Percentiles rank a stretch among this genome's conserved stretches.
Conservation (phyloP, 176 grass and related monocot genomes). For the Musa beccarii region DNA sequence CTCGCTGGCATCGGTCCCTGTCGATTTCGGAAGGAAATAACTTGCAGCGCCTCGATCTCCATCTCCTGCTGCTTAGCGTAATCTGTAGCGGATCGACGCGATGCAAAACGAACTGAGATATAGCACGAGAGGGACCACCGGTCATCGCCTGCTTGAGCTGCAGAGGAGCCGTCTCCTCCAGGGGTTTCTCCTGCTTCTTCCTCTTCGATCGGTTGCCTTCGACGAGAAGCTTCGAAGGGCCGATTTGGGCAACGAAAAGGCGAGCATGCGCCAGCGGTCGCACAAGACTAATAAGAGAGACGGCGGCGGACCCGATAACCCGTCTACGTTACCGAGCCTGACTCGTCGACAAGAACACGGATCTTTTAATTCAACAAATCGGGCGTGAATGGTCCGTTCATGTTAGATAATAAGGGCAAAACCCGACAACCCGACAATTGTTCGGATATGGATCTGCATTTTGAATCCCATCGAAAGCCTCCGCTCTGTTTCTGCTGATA, state of each 20-base stretch:
- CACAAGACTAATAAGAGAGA: too few relatives aligned
- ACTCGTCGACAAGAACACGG: too few relatives aligned
- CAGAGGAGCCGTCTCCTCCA: too few relatives aligned
- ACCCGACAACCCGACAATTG: too few relatives aligned
- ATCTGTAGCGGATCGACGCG: conserved; percentile 25
- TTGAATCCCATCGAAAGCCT: too few relatives aligned
- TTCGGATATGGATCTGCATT: too few relatives aligned
- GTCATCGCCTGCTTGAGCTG: not conserved
- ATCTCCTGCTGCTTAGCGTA: conserved; percentile 90
- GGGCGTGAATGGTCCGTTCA: too few relatives aligned
- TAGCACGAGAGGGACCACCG: not conserved
- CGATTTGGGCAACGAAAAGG: too few relatives aligned
- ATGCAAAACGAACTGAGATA: not conserved
- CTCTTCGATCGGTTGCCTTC: not conserved
- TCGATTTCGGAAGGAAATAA: not conserved
- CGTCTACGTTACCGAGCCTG: not conserved
- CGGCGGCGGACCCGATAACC: not conserved
- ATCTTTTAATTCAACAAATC: too few relatives aligned
- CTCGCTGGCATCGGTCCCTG: conserved; percentile 77
- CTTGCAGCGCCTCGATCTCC: conserved; percentile 89
- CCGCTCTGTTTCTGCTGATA: too few relatives aligned
- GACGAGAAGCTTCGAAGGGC: not conserved
- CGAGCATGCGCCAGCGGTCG: too few relatives aligned
- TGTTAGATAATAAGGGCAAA: too few relatives aligned
- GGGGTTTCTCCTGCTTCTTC: not conserved